Conservation (phyloP, 306 rosid genomes). For the Arachis stenosperma region DNA sequence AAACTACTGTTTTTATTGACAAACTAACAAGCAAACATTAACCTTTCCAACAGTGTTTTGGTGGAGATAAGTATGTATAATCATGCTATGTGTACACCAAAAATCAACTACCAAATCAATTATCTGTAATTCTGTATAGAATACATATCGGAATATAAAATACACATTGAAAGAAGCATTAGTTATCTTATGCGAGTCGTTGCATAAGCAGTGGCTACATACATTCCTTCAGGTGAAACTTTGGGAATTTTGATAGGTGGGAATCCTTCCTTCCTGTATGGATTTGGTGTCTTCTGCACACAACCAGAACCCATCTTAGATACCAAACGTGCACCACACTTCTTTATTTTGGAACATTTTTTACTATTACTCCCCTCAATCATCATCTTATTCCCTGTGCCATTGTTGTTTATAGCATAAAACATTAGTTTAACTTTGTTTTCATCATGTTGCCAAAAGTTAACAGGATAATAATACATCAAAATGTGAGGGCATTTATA, state of each 20-base stretch:
- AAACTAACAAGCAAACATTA: too few species aligned
- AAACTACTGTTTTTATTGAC: too few species aligned
- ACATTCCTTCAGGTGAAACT: neutral
- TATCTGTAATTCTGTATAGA: too few species aligned
- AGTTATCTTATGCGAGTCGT: neutral
- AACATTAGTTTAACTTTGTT: slow-evolving; percentile 33
- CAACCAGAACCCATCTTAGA: neutral
- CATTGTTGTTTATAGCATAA: neutral
- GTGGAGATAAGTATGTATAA: too few species aligned
- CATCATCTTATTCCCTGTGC: neutral
- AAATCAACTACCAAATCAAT: too few species aligned
- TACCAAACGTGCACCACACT: neutral
- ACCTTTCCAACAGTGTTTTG: too few species aligned
- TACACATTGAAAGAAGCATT: neutral
- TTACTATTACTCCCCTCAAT: neutral
- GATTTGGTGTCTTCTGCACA: neutral
- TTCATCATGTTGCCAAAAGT: slow-evolving; percentile 23
- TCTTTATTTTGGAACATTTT: neutral
- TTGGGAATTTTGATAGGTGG: neutral
- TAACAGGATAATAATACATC: slow-evolving; percentile 13
- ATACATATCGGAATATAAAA: too few species aligned
- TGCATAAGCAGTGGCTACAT: neutral
- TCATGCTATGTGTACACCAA: too few species aligned
- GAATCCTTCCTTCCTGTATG: neutral
- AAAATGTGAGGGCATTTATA: slow-evolving; percentile 31